Percentiles rank a stretch among this genome's conserved stretches.
Evolutionary conservation across 2,329 filamentous ascomycete species (phyloP).

Genomic region (Colletotrichum cuscutae): DNA sequence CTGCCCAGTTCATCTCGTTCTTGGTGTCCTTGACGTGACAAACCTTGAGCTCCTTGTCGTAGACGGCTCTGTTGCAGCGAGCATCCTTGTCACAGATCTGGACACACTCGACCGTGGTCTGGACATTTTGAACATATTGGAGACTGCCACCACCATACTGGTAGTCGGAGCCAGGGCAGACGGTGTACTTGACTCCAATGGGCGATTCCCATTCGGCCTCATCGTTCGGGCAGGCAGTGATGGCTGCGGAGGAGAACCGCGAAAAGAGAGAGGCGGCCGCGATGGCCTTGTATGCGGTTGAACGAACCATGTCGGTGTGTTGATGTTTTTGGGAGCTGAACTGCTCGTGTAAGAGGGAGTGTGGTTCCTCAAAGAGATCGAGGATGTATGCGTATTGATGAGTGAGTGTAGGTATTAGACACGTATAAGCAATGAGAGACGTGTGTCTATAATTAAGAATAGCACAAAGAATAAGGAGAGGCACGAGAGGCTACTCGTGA

Average conservation of each 20-base stretch:
- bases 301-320: constrained; percentile 7
- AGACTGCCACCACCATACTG: constrained; percentile 26
- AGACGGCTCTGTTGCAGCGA: constrained; percentile 31
- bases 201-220: constrained; percentile 25
- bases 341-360: background rate
- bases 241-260: constrained; percentile 24
- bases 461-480: constrained; percentile 2
- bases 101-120: constrained; percentile 22
- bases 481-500: constrained; percentile 3
- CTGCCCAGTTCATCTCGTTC: constrained; percentile 29
- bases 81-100: constrained; percentile 31
- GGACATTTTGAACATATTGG: constrained; percentile 15
- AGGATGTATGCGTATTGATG: background rate
- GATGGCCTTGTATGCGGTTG: constrained; percentile 18
- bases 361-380: background rate
- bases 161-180: constrained; percentile 34
- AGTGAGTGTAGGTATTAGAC: constrained; percentile 9
- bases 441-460: constrained; percentile 1
- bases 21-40: constrained; percentile 34
- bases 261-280: constrained; percentile 27
- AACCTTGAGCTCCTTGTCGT: constrained; percentile 24
- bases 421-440: constrained; percentile 11
- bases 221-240: constrained; percentile 29
- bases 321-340: background rate
- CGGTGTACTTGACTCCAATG: constrained; percentile 30